Evolutionary conservation across 345 rosid species (phyloP).

Genomic region (Eucalyptus sideroxylon): DNA sequence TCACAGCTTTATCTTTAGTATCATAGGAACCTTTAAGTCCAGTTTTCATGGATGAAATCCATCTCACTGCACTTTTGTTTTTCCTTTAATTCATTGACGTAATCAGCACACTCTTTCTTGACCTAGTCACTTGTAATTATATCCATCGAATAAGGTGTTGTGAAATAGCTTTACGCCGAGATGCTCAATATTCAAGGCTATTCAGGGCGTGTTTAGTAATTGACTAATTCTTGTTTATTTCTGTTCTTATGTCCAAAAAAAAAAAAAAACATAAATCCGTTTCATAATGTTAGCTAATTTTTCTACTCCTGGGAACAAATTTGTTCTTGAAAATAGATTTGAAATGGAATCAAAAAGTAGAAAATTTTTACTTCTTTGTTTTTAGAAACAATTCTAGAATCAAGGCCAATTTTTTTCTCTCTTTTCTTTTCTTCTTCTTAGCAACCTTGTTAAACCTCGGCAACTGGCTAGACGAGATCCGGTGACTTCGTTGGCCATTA

Average conservation of each 20-base stretch:
- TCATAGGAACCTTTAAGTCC: neutral
- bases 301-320: fast-evolving
- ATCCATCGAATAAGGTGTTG: neutral
- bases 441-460: fast-evolving
- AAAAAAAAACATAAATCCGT: no score
- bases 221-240: no score
- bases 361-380: no score
- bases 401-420: no score
- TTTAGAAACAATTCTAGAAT: fast-evolving
- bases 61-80: neutral
- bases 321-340: no score
- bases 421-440: no score
- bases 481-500: fast-evolving
- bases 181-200: neutral
- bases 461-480: fast-evolving
- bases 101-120: neutral
- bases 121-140: neutral
- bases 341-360: no score
- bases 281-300: fast-evolving
- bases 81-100: neutral
- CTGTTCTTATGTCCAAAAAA: no score
- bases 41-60: neutral
- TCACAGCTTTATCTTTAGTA: neutral
- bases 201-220: no score
- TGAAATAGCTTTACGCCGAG: neutral